Evolutionary conservation across 495 filamentous ascomycete species (phyloP).

Genomic region (Glarea lozoyensis): DNA sequence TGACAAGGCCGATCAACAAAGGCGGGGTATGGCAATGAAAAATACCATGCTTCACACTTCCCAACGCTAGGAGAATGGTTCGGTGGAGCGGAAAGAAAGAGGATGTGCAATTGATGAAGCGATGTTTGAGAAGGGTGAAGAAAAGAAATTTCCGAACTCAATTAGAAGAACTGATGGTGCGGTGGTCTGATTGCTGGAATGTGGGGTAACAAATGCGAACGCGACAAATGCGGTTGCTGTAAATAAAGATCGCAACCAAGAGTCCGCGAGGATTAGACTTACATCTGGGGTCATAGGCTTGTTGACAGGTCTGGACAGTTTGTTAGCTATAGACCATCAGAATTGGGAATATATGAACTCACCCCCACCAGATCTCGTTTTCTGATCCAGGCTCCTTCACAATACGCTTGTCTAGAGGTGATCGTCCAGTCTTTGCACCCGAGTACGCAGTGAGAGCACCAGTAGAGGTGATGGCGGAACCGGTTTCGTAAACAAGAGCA

Average conservation of each 20-base stretch:
- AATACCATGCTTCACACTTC: no score
- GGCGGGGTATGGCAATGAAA: slow-evolving; percentile 12
- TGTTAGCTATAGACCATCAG: slow-evolving; percentile 18
- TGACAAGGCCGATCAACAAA: slow-evolving; percentile 7
- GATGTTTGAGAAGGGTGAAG: not conserved
- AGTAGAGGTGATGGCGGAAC: slow-evolving; percentile 90
- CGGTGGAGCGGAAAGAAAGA: slow-evolving; percentile 5
- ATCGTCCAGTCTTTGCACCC: slow-evolving; percentile 94
- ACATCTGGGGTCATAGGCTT: slow-evolving; percentile 98
- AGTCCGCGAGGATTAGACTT: slow-evolving; percentile 45
- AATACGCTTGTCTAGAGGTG: slow-evolving; percentile 92
- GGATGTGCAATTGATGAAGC: not conserved
- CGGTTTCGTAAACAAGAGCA: slow-evolving; percentile 96
- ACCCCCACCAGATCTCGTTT: slow-evolving; percentile 89
- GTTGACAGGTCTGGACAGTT: slow-evolving; percentile 63
- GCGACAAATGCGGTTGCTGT: not conserved
- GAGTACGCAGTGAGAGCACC: slow-evolving; percentile 96
- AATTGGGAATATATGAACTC: not conserved
- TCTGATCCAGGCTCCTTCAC: slow-evolving; percentile 86
- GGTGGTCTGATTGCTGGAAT: not conserved
- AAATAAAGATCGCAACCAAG: no score
- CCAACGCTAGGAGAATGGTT: no score
- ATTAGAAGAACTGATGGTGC: not conserved
- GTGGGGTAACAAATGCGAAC: slow-evolving; percentile 2
- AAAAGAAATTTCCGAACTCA: no score